These are phyloP conservation scores for Camelina laxa DNA, from an alignment of 345 rosid genomes.

Conservation along the genomic window DNA sequence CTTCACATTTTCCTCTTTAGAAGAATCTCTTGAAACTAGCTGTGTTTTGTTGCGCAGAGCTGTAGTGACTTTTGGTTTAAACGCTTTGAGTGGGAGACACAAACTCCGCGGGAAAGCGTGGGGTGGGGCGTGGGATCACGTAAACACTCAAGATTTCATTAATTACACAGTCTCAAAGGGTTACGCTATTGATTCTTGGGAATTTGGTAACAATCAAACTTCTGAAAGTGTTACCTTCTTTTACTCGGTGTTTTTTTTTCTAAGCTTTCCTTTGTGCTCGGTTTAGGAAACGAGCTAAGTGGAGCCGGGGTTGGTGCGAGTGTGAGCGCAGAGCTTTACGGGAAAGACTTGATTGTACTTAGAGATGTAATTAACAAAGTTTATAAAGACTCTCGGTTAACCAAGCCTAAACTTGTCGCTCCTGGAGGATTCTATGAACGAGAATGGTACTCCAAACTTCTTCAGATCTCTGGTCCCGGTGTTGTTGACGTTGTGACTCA, in stretches of 20 bases:
- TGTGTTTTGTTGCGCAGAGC: conserved; percentile 55
- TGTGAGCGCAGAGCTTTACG: conserved; percentile 75
- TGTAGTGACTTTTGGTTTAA: conserved; percentile 79
- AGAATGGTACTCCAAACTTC: conserved; percentile 76
- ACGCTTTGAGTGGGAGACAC: conserved; percentile 89
- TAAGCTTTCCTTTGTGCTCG: conserved; percentile 13
- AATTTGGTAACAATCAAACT: conserved; percentile 64
- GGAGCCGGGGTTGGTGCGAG: conserved; percentile 88
- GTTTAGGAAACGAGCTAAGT: conserved; percentile 84
- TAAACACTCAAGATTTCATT: conserved; percentile 73
- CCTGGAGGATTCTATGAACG: conserved; percentile 92
- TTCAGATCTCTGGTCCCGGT: conserved; percentile 71
- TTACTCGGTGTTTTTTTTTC: not conserved
- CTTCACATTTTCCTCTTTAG: not conserved
- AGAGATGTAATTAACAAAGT: conserved; percentile 58
- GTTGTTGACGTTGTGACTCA: conserved; percentile 70
- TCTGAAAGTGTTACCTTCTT: not conserved
- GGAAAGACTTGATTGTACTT: conserved; percentile 71
- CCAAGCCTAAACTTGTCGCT: conserved; percentile 70
- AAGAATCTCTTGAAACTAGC: conserved; percentile 31
- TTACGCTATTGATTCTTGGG: conserved; percentile 90
- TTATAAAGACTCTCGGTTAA: conserved; percentile 52
- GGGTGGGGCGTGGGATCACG: conserved; percentile 92
- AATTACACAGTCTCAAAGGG: conserved; percentile 81
- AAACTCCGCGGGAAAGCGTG: conserved; percentile 55